Evolutionary conservation across 2,329 filamentous ascomycete species (phyloP), one percentile per base, ranked within the genome.

Genomic region (Cladosporium cucumerinum): DNA sequence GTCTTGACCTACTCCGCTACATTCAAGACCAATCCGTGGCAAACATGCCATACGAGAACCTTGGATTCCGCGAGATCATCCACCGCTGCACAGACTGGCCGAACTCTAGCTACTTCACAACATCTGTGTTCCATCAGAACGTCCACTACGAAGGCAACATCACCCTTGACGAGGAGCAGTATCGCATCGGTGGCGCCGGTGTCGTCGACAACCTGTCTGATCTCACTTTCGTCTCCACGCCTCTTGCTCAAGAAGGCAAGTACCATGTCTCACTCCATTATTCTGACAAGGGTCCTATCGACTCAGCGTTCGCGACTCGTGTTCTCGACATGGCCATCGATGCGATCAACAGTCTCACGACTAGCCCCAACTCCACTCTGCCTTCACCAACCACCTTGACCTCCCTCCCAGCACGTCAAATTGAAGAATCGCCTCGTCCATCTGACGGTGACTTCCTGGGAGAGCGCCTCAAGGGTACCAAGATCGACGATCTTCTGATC

Each of bases 61-160:
- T 62, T 36, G 60, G 60, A 18, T 62, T 62, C 60, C 60, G 60
- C 26, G 60, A 62, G 34, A 62, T 62, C 34, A 62, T 62, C 32
- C 60, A 62, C 11, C 60, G 49, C 34, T 62, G 60, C 49, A 62
- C 60, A 16, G 60, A 62, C 25, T 62, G 60, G 60, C 23, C 23
- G 3, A 62, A 62, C 14, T 62, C 48, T 25, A 55, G 39, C 32
- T 62, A 62, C 60, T 62, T 62, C 32, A 55, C 49, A 3, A 62
- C 60, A 32, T 54, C 60, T 10, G 60, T 62, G 11, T 62, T 62
- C 60, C 60, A 62, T 36, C 60, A 62, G 34, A 62, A 62, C 18
- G 60, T 62, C n/a, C 60, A 62, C 49, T 62, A 62, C 36, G 60
- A 62, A 34, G 60, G 60, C 34, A 55, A 62, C 49, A 62, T 62